These are phyloP conservation scores for Blastocladiella britannica DNA, from an alignment of 192 early-diverging fungal species.

Conservation along the genomic window DNA sequence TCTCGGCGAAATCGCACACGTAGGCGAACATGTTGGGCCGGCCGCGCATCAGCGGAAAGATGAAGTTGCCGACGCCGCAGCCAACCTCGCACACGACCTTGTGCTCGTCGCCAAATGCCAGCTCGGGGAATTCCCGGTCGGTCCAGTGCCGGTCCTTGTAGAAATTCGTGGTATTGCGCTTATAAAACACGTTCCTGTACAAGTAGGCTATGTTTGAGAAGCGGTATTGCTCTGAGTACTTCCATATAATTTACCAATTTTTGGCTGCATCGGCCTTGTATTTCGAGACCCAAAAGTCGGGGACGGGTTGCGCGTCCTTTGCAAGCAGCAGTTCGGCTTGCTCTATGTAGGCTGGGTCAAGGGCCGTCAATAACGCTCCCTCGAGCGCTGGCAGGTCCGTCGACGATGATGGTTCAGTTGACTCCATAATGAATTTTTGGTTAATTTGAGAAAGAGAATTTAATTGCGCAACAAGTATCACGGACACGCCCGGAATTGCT, in stretches of 20 bases:
- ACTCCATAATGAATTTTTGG: no score
- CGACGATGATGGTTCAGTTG: no score
- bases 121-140: conserved; percentile 60
- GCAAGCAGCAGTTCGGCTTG: no score
- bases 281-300: not conserved
- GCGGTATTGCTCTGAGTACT: no score
- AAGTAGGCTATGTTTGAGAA: no score
- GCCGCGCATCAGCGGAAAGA: conserved; percentile 23
- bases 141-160: conserved; percentile 98
- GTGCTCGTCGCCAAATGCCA: not conserved
- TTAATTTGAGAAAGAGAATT: no score
- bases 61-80: conserved; percentile 37
- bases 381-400: no score
- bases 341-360: no score
- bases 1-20: conserved; percentile 25
- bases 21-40: conserved; percentile 26
- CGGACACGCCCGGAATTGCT: no score
- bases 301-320: not conserved
- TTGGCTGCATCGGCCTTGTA: not conserved
- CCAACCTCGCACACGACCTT: conserved; percentile 6
- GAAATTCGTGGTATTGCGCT: conserved; percentile 68
- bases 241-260: no score
- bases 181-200: conserved; percentile 62
- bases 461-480: no score
- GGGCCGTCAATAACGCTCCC: no score